Evolutionary conservation across 768 basidiomycete genomes (phyloP).

Genomic region (Mycena latifolia): DNA sequence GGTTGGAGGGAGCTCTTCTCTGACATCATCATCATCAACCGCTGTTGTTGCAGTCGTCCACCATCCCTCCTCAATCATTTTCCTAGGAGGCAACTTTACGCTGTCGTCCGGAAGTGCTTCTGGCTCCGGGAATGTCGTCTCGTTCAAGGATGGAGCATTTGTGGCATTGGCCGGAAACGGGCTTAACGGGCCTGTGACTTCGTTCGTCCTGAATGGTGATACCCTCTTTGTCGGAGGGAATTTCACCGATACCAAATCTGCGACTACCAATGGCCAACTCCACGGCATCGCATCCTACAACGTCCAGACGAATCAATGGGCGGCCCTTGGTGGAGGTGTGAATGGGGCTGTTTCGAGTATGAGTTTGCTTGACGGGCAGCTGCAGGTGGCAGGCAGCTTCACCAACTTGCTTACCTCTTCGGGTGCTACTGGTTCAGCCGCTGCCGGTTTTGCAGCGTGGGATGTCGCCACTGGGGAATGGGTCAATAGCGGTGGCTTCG

Average conservation of each 20-base stretch:
- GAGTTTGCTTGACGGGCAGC: constrained; percentile 56
- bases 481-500: constrained; percentile 81
- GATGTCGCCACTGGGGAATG: constrained; percentile 70
- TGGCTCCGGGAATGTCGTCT: constrained; percentile 78
- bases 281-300: constrained; percentile 80
- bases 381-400: constrained; percentile 85
- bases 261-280: constrained; percentile 68
- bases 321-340: constrained; percentile 76
- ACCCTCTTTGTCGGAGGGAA: constrained; percentile 88
- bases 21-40: constrained; percentile 51
- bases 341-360: constrained; percentile 81
- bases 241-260: constrained; percentile 77
- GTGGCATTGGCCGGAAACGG: constrained; percentile 71
- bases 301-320: constrained; percentile 74
- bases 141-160: constrained; percentile 72
- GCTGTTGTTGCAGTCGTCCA: constrained; percentile 70
- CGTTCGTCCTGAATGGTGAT: constrained; percentile 73
- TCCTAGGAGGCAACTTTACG: constrained; percentile 84
- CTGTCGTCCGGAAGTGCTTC: constrained; percentile 67
- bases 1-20: constrained; percentile 60
- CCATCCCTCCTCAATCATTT: constrained; percentile 74
- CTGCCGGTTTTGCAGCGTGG: constrained; percentile 83
- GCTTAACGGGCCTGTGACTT: constrained; percentile 82
- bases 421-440: constrained; percentile 49
- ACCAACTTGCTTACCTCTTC: constrained; percentile 55